Evolutionary conservation across 345 rosid species (phyloP), one percentile per base, ranked within the genome.

Genomic region (Linum usitatissimum): DNA sequence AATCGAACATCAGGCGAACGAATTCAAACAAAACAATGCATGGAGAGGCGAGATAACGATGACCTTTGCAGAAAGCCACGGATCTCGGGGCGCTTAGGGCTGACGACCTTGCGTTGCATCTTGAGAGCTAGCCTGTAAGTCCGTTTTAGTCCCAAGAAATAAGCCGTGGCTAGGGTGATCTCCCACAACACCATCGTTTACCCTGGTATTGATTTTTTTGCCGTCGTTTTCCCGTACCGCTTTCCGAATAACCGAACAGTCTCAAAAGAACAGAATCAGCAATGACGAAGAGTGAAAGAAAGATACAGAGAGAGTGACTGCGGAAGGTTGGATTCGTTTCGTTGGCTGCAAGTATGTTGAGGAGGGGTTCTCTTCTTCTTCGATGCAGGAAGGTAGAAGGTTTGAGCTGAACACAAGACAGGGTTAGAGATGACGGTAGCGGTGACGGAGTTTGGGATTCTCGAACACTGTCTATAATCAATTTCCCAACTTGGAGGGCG

Each of bases 161-260:
- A 91, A 12, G 96, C 98, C 17, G 95, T 86, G 49, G 76, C 95
- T 71, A 91, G 48, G 21, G 92, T 81, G 76, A 91, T 80, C 83
- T 91, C 98, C 98, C 98, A 91, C 1, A 88, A 75, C 66, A 91
- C 96, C 98, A 91, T 91, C 10, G 58, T 68, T 17, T 18, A 30
- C 42, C 56, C 31, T 14, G 56, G 54, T 58, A 6, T 36, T 21
- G 34, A 39, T 31, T 21, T 20, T 38, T 53, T 61, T 64, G 13
- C 59, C 1, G 28, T 18, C 57, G 8, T 45, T 45, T 10, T 45
- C 51, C 51, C 51, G 51, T 15, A 17, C 51, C 5, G 51, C 51
- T 45, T 45, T 45, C 51, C 28, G 45, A 54, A 21, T 40, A 60
- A 45, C 55, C 2, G 38, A 66, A 18, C 57, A 40, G 77, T 84